Conservation (phyloP, 495 filamentous ascomycete species). For the Physcia stellaris region DNA sequence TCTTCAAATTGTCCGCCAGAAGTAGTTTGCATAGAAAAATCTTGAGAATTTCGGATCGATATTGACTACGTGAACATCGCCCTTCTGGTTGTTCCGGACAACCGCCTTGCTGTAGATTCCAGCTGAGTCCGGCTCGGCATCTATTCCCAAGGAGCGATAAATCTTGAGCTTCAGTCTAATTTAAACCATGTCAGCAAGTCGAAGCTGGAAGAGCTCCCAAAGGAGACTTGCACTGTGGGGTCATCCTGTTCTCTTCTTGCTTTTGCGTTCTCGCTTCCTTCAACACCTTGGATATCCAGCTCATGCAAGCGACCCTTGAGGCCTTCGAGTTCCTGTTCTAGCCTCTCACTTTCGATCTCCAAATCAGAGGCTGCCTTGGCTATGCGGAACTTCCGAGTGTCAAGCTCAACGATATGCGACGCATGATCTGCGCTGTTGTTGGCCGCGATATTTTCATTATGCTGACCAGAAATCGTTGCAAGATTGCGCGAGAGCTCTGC, state of each 20-base stretch:
- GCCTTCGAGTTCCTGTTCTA: constrained; percentile 68
- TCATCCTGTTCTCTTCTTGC: constrained; percentile 50
- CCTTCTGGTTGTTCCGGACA: constrained; percentile 73
- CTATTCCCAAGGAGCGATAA: constrained; percentile 80
- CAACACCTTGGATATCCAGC: constrained; percentile 66
- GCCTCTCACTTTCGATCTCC: constrained; percentile 81
- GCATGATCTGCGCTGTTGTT: constrained; percentile 70
- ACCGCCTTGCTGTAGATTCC: constrained; percentile 78
- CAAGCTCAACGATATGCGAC: constrained; percentile 64
- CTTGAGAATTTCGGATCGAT: constrained; percentile 83
- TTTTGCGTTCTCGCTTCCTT: constrained; percentile 40
- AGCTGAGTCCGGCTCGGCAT: constrained; percentile 67
- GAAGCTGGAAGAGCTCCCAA: neutral
- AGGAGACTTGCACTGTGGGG: constrained; percentile 32
- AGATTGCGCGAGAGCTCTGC: constrained; percentile 57
- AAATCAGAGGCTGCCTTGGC: constrained; percentile 79
- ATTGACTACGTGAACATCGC: constrained; percentile 89
- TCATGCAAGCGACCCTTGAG: constrained; percentile 64
- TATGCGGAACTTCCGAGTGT: constrained; percentile 87
- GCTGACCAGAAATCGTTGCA: constrained; percentile 50
- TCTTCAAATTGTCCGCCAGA: constrained; percentile 74
- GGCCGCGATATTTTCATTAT: constrained; percentile 52
- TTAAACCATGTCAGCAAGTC: neutral
- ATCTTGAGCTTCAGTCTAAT: constrained; percentile 70
- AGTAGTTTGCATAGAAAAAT: constrained; percentile 91